Percentiles rank a stretch among this genome's conserved stretches.
Evolutionary conservation across 116 monocot species (phyloP).

Genomic region (Trichopus zeylanicus): DNA sequence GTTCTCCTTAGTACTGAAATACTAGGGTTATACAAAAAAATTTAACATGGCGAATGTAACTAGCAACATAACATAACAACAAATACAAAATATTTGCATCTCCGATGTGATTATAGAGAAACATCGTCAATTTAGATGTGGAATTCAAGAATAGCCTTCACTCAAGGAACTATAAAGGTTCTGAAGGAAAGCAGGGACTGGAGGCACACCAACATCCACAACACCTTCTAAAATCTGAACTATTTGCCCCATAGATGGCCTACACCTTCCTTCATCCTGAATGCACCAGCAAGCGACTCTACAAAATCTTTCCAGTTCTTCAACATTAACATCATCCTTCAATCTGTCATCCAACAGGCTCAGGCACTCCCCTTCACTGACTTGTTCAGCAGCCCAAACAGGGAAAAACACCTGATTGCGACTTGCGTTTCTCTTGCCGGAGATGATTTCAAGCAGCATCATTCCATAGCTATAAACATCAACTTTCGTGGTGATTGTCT

Average conservation of each 20-base stretch:
- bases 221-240: neutral
- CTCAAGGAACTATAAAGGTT: too few relatives aligned
- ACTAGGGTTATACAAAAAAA: too few relatives aligned
- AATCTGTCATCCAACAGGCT: neutral
- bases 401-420: neutral
- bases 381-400: neutral
- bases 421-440: neutral
- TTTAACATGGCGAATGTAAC: too few relatives aligned
- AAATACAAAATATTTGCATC: too few relatives aligned
- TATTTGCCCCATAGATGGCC: neutral
- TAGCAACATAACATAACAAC: too few relatives aligned
- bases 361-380: neutral
- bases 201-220: neutral
- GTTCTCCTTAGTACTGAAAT: too few relatives aligned
- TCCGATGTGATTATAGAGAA: too few relatives aligned
- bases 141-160: too few relatives aligned
- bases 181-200: neutral
- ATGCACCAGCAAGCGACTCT: neutral
- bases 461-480: constrained; percentile 17
- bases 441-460: neutral
- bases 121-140: too few relatives aligned
- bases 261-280: neutral
- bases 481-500: neutral
- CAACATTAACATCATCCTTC: neutral
- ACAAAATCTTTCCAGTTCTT: neutral